A percentile compares a stretch with the other conserved stretches of the same genome.
These are phyloP conservation scores for Neocucurbitaria cava DNA, from an alignment of 2,329 filamentous ascomycete genomes.

Conservation along the genomic window DNA sequence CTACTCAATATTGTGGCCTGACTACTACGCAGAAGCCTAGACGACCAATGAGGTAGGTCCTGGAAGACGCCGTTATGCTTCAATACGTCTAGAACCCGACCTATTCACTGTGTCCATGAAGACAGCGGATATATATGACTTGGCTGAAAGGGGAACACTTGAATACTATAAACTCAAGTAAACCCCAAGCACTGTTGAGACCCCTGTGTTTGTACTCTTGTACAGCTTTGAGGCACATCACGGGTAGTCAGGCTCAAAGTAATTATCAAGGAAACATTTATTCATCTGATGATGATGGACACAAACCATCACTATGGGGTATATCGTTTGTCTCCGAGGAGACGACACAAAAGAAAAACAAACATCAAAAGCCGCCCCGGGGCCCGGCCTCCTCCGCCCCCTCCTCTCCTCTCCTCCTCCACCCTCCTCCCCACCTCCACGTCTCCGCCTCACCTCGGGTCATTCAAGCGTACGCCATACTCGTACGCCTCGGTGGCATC, in stretches of 20 bases:
- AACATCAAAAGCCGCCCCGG: background rate
- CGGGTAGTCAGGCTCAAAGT: background rate
- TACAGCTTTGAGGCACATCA: background rate
- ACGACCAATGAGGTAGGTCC: background rate
- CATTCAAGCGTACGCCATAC: constrained; percentile 7
- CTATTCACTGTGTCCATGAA: background rate
- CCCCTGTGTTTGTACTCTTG: background rate
- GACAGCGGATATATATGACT: background rate
- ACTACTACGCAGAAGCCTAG: background rate
- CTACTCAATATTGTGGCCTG: background rate
- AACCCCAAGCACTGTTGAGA: background rate
- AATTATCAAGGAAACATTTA: background rate
- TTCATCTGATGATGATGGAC: background rate
- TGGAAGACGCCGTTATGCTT: background rate
- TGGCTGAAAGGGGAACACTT: background rate
- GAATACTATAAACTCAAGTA: background rate
- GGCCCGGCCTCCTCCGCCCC: no score
- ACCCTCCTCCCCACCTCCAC: no score
- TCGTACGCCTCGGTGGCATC: constrained; percentile 24
- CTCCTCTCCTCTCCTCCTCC: no score
- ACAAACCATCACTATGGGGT: background rate
- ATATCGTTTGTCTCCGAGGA: background rate
- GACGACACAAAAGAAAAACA: background rate
- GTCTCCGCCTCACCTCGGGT: background rate
- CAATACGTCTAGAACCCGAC: no score